Percentiles rank a stretch among this genome's conserved stretches.
Evolutionary conservation across 2,329 filamentous ascomycete species (phyloP).

Genomic region (Aspergillus glaucus): DNA sequence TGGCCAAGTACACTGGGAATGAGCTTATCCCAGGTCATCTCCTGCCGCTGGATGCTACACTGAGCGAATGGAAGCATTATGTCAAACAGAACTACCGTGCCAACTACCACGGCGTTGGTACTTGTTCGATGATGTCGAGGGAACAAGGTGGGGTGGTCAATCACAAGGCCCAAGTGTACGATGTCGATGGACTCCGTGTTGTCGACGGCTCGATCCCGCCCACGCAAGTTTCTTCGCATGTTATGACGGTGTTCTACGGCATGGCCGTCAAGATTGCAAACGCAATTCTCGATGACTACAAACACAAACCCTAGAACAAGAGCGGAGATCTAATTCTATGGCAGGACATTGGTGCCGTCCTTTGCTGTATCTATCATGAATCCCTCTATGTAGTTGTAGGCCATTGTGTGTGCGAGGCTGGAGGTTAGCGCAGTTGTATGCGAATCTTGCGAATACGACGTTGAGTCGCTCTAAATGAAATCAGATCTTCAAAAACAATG

Average conservation of each 20-base stretch:
- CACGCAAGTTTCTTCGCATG: conserved; percentile 25
- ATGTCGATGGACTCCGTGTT: conserved; percentile 26
- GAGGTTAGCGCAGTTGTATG: too few relatives aligned
- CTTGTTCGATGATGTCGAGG: conserved; percentile 27
- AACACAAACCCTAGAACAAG: too few relatives aligned
- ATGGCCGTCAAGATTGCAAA: conserved; percentile 22
- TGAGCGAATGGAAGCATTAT: conserved; percentile 18
- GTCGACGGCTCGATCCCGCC: conserved; percentile 33
- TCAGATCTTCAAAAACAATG: too few relatives aligned
- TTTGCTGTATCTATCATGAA: too few relatives aligned
- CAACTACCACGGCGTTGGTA: conserved; percentile 26
- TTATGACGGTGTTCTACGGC: conserved; percentile 25
- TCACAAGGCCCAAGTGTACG: conserved; percentile 23
- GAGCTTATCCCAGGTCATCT: conserved; percentile 13
- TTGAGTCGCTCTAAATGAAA: too few relatives aligned
- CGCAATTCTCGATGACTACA: conserved; percentile 9
- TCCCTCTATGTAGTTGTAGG: too few relatives aligned
- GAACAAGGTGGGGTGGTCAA: conserved; percentile 29
- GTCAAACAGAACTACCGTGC: conserved; percentile 19
- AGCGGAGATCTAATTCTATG: too few relatives aligned
- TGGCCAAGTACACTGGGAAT: conserved; percentile 12
- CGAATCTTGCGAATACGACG: too few relatives aligned
- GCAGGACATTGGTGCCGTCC: too few relatives aligned
- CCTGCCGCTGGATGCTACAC: conserved; percentile 9
- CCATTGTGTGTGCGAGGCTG: too few relatives aligned